Conservation (phyloP, 1,284 basidiomycete species). For the Bjerkandera adusta region DNA sequence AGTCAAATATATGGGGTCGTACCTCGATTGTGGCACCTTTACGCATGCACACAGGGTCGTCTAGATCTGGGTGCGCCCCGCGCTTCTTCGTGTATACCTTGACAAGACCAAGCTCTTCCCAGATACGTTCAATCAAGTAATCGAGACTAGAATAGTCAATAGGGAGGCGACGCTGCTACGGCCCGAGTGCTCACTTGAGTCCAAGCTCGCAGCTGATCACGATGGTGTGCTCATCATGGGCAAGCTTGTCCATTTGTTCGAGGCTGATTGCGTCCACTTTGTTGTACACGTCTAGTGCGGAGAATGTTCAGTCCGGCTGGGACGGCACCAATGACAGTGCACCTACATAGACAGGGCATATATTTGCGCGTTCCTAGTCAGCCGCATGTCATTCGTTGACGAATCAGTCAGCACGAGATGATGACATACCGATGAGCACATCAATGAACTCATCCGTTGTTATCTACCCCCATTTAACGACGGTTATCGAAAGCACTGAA, state of each 20-base stretch:
- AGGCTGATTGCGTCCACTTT: slow-evolving; percentile 91
- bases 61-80: slow-evolving; percentile 88
- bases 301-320: too few relatives aligned
- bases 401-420: slow-evolving; percentile 2
- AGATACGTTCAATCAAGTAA: slow-evolving; percentile 86
- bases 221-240: slow-evolving; percentile 83
- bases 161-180: neutral
- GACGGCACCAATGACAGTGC: slow-evolving; percentile 9
- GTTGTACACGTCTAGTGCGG: slow-evolving; percentile 83
- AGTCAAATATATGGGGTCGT: too few relatives aligned
- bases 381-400: slow-evolving; percentile 6
- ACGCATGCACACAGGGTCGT: slow-evolving; percentile 91
- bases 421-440: slow-evolving; percentile 76
- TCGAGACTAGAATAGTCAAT: slow-evolving; percentile 58
- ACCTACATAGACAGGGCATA: slow-evolving; percentile 82
- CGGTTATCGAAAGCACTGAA: slow-evolving; percentile 4
- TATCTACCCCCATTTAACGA: slow-evolving; percentile 51
- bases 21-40: slow-evolving; percentile 94
- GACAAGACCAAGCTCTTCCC: slow-evolving; percentile 84
- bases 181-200: slow-evolving; percentile 58
- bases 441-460: slow-evolving; percentile 98
- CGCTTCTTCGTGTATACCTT: slow-evolving; percentile 97
- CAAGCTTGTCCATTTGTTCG: slow-evolving; percentile 87
- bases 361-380: slow-evolving; percentile 86
- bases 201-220: slow-evolving; percentile 95